These are phyloP conservation scores for Mycena filopes DNA, from an alignment of 768 basidiomycete species.

Conservation along the genomic window DNA sequence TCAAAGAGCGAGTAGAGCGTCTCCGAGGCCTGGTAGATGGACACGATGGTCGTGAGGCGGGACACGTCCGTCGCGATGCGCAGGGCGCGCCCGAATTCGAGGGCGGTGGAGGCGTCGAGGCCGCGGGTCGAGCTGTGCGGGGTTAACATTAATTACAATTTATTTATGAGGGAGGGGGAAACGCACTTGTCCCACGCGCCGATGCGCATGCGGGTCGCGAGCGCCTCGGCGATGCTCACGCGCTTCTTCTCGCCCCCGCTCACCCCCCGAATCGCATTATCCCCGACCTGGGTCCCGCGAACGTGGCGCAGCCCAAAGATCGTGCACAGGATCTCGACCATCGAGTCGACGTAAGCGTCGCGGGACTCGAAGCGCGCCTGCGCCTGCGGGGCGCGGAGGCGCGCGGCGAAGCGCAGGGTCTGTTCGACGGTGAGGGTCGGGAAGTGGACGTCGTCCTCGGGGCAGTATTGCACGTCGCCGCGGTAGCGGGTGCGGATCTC, in stretches of 20 bases:
- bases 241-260: slow-evolving; percentile 85
- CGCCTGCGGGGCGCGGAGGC: slow-evolving; percentile 70
- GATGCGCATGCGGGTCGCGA: slow-evolving; percentile 70
- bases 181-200: slow-evolving; percentile 82
- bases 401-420: slow-evolving; percentile 77
- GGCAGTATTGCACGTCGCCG: slow-evolving; percentile 84
- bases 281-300: slow-evolving; percentile 78
- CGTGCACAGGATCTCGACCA: slow-evolving; percentile 68
- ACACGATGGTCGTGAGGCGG: slow-evolving; percentile 71
- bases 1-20: slow-evolving; percentile 63
- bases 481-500: slow-evolving; percentile 74
- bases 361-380: slow-evolving; percentile 56
- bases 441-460: slow-evolving; percentile 89
- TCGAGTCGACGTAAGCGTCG: slow-evolving; percentile 52
- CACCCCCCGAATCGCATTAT: slow-evolving; percentile 79
- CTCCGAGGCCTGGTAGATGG: slow-evolving; percentile 87
- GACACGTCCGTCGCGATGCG: slow-evolving; percentile 70
- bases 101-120: slow-evolving; percentile 74
- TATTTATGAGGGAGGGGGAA: not conserved
- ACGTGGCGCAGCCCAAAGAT: slow-evolving; percentile 83
- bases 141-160: not conserved
- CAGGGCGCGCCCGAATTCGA: slow-evolving; percentile 77
- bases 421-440: slow-evolving; percentile 85
- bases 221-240: slow-evolving; percentile 78
- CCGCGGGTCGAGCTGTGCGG: slow-evolving; percentile 69